These are phyloP conservation scores for Neoarthrinium moseri DNA, from an alignment of 2,329 filamentous ascomycete genomes.

Conservation along the genomic window DNA sequence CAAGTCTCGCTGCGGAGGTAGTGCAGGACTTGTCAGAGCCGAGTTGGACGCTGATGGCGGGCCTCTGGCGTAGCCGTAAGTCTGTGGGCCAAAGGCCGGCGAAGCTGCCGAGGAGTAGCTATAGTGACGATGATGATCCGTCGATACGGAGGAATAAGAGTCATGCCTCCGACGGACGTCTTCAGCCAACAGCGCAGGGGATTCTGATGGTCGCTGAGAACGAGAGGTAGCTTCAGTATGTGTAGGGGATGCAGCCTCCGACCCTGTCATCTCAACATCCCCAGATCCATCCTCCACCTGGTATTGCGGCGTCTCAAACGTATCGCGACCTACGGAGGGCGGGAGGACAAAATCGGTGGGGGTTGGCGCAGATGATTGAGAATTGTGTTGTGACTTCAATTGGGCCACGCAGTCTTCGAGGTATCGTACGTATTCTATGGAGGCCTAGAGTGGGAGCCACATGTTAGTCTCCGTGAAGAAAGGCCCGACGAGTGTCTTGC, in stretches of 20 bases:
- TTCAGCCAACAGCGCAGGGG: slow-evolving; percentile 49
- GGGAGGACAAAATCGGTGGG: slow-evolving; percentile 27
- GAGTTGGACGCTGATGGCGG: slow-evolving; percentile 43
- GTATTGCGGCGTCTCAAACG: slow-evolving; percentile 26
- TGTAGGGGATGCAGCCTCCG: slow-evolving; percentile 47
- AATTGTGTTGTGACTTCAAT: slow-evolving; percentile 62
- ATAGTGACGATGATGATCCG: slow-evolving; percentile 43
- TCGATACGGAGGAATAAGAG: slow-evolving; percentile 54
- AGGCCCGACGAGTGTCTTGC: neutral
- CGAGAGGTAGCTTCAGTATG: slow-evolving; percentile 29
- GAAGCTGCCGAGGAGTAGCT: slow-evolving; percentile 38
- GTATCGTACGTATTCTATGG: slow-evolving; percentile 94
- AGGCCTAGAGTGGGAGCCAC: slow-evolving; percentile 58
- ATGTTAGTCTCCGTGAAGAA: neutral
- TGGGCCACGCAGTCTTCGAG: slow-evolving; percentile 84
- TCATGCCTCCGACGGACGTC: slow-evolving; percentile 45
- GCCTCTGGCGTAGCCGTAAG: slow-evolving; percentile 37
- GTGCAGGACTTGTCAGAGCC: slow-evolving; percentile 56
- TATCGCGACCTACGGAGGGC: slow-evolving; percentile 22
- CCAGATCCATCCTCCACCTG: slow-evolving; percentile 38
- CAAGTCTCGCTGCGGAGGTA: slow-evolving; percentile 54
- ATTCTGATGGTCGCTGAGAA: slow-evolving; percentile 47
- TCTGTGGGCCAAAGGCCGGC: slow-evolving; percentile 41
- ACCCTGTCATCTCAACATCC: slow-evolving; percentile 63
- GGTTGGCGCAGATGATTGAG: slow-evolving; percentile 27